Base-by-base conservation (phyloP, 768 basidiomycete species). In the Crepidotus variabilis region DNA sequence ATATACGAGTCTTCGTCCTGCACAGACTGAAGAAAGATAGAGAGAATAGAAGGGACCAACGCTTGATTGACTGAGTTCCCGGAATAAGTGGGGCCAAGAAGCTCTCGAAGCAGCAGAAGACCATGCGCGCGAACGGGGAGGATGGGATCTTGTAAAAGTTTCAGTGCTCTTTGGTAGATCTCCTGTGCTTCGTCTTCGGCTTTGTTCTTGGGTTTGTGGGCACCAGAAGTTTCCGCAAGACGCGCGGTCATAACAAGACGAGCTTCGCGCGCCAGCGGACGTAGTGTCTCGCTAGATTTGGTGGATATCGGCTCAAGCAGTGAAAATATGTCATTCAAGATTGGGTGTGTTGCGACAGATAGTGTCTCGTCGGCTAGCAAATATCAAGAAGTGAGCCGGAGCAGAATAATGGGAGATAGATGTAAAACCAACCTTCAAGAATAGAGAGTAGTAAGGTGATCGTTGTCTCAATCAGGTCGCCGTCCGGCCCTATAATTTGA, bases 1-100 rank as follows among this genome's bases (percentile, higher is more conserved):
- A 98, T 85, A 69, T 94, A 98, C n/a, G 92, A 93, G 65, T 98
- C 96, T 36, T 94, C 90, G 58, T 97, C 94, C 65, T 92, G 88
- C 5, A 95, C 71, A 0, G 86, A 81, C 65, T 91, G 85, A 59
- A 95, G 69, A 68, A 98, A 96, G 54, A 97, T 88, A 24, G 90
- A 88, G 47, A 94, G 72, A 61, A 98, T 91, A 0, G 87, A 89
- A 6, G 94, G 93, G 14, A 86, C 71, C 22, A 98, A 75, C 0
- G 62, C 67, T 61, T 64, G 62, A 24, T 69, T 60, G 5, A 66
- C 61, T 32, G 64, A 57, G 6, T 65, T 65, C 16, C 61, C 54
- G 24, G 60, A 57, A 20, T 60, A 57, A 4, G 62, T 57, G 18
- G 78, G 71, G 21, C 78, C 74, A 18, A 94, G 85, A 22, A 98